Evolutionary conservation across 2,329 filamentous ascomycete genomes (phyloP).

Genomic region (Claviceps pazoutovae): DNA sequence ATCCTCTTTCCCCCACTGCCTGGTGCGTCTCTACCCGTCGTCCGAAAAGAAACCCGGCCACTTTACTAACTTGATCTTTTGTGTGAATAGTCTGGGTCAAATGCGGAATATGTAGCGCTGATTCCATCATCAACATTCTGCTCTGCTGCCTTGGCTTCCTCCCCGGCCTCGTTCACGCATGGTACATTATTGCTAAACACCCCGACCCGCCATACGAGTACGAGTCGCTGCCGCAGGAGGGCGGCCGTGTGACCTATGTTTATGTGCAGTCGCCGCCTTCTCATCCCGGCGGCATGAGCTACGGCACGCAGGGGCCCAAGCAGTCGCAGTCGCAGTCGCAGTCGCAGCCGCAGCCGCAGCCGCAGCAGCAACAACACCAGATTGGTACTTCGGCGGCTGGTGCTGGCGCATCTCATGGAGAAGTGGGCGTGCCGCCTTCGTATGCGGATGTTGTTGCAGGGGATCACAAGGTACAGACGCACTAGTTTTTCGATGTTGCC

Average conservation of each 20-base stretch:
- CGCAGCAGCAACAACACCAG: too few species aligned
- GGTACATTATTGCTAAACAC: constrained; percentile 93
- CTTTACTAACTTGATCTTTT: not conserved
- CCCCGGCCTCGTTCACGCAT: constrained; percentile 83
- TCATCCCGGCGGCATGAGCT: constrained; percentile 9
- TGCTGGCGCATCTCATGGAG: constrained; percentile 25
- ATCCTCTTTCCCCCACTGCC: constrained; percentile 25
- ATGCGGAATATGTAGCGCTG: constrained; percentile 78
- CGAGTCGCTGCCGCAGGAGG: constrained; percentile 45
- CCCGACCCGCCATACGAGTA: constrained; percentile 65
- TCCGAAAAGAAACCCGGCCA: too few species aligned
- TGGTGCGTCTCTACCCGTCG: constrained; percentile 25
- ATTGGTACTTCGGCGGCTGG: too few species aligned
- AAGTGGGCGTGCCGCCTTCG: constrained; percentile 52
- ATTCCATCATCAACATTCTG: constrained; percentile 89
- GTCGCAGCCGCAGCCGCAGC: too few species aligned
- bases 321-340: too few species aligned
- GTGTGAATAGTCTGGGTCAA: constrained; percentile 75
- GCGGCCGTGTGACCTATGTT: constrained; percentile 59
- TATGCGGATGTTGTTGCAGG: constrained; percentile 84
- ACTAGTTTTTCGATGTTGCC: not conserved
- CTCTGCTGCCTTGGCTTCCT: constrained; percentile 69
- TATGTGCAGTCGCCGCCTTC: constrained; percentile 43
- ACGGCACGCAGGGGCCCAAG: constrained; percentile 6
- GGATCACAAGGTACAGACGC: constrained; percentile 73